Base-by-base conservation (phyloP, 768 basidiomycete genomes). In the Myochromella boudieri region DNA sequence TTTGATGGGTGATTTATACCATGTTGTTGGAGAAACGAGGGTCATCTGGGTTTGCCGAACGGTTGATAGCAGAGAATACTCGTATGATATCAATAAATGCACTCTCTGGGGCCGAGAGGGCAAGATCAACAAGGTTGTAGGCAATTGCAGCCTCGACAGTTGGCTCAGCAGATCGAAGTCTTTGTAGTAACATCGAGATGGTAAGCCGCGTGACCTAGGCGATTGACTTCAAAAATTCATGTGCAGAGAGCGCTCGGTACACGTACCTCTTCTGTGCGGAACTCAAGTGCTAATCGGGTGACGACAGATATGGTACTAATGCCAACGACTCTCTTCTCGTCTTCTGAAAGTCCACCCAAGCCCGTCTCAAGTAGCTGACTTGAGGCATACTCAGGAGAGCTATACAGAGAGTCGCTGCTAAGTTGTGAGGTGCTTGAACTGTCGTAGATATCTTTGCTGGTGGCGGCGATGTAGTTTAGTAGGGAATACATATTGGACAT, bases 401-500 rank as follows among this genome's bases (percentile, higher is more conserved):
- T 61, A 47, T 72, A 68, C 2, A 76, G 64, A 2, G 74, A 69
- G 46, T 72, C 68, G 31, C 68, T 68, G 42, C 69, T 60, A 47
- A 74, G 47, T 41, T 77, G 71, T 7, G 74, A 64, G 29, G 67
- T 72, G 26, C 55, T 67, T 2, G 77, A 70, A 39, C 60, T 68
- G 40, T 87, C 86, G 27, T 76, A 76, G 26, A 81, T 77, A 37
- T 89, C 88, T 60, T 87, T 89, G 70, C 84, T 86, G 2, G 91
- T 84, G 3, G 88, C 83, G 1, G 90, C 83, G 49, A 97, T 86
- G 63, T 90, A 88, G 62, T 98, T 97, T 49, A 98, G 76, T 10
- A 98, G 78, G 4, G 95, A 97, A 64, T 98, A 97, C 84, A 97
- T 87, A 55, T 94, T 91, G 3, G 95, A 97, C 80, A 94, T 85